Evolutionary conservation across 257 asterid genomes (phyloP).

Genomic region (Capsicum chinense): DNA sequence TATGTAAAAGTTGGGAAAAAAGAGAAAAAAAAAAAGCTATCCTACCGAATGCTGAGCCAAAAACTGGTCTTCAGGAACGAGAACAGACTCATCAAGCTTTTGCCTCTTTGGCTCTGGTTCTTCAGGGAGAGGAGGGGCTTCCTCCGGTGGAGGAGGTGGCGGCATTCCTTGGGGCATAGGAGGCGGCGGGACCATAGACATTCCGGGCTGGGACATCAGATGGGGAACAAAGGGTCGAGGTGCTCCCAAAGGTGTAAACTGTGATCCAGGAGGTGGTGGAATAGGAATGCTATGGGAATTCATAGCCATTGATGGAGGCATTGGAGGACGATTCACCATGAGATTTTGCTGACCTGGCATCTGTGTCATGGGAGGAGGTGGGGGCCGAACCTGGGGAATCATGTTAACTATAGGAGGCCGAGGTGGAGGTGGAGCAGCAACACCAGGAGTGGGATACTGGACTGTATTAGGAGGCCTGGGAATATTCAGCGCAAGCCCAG

Average conservation of each 20-base stretch:
- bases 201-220: slow-evolving; percentile 68
- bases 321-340: slow-evolving; percentile 67
- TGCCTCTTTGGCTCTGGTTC: slow-evolving; percentile 95
- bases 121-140: slow-evolving; percentile 94
- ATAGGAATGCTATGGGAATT: slow-evolving; percentile 50
- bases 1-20: neutral
- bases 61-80: slow-evolving; percentile 87
- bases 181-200: slow-evolving; percentile 72
- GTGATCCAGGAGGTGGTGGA: slow-evolving; percentile 85
- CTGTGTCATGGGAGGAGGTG: slow-evolving; percentile 69
- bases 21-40: neutral
- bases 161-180: slow-evolving; percentile 84
- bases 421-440: slow-evolving; percentile 67
- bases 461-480: slow-evolving; percentile 61
- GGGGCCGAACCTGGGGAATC: slow-evolving; percentile 67
- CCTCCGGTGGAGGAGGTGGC: slow-evolving; percentile 90
- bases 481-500: slow-evolving; percentile 74
- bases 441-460: slow-evolving; percentile 64
- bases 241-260: slow-evolving; percentile 65
- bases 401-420: slow-evolving; percentile 66
- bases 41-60: slow-evolving; percentile 79
- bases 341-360: slow-evolving; percentile 67
- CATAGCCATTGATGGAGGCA: slow-evolving; percentile 59
- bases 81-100: slow-evolving; percentile 79
- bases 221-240: slow-evolving; percentile 56